A percentile compares a stretch with the other conserved stretches of the same genome.
Evolutionary conservation across 306 rosid species (phyloP).

Genomic region (Cucumis cinereus): DNA sequence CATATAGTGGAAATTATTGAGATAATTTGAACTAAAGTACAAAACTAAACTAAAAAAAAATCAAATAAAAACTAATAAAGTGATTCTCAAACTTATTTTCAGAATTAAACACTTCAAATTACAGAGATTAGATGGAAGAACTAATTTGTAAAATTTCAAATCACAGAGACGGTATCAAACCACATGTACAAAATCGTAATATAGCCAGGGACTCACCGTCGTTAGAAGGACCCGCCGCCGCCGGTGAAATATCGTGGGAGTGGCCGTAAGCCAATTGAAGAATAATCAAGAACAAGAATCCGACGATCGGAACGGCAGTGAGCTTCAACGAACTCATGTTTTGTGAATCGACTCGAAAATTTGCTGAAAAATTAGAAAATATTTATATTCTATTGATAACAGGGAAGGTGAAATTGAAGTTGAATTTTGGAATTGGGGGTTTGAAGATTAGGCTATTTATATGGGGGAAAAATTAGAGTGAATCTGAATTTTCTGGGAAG

Average conservation of each 20-base stretch:
- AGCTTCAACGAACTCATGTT: conserved; percentile 2
- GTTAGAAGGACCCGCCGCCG: neutral
- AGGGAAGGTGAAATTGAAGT: neutral
- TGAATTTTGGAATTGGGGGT: neutral
- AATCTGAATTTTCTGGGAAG: neutral
- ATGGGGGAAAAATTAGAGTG: neutral
- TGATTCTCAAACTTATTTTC: too few species aligned
- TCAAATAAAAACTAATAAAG: too few species aligned
- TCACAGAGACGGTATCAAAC: neutral
- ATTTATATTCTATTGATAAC: too few species aligned
- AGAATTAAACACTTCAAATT: too few species aligned
- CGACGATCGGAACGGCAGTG: neutral
- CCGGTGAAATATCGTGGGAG: conserved; percentile 1
- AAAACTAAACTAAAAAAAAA: too few species aligned
- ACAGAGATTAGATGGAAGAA: too few species aligned
- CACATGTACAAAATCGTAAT: neutral
- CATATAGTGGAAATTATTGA: too few species aligned
- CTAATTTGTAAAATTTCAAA: too few species aligned
- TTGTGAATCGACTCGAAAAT: neutral
- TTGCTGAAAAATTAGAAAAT: neutral
- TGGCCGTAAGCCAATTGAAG: neutral
- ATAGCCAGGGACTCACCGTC: neutral
- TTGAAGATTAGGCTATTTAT: neutral
- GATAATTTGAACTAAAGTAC: too few species aligned
- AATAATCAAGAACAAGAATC: neutral